A percentile compares a stretch with the other conserved stretches of the same genome.
Conservation (phyloP, 371 early-diverging fungal species). For the Actinomortierella ambigua region DNA sequence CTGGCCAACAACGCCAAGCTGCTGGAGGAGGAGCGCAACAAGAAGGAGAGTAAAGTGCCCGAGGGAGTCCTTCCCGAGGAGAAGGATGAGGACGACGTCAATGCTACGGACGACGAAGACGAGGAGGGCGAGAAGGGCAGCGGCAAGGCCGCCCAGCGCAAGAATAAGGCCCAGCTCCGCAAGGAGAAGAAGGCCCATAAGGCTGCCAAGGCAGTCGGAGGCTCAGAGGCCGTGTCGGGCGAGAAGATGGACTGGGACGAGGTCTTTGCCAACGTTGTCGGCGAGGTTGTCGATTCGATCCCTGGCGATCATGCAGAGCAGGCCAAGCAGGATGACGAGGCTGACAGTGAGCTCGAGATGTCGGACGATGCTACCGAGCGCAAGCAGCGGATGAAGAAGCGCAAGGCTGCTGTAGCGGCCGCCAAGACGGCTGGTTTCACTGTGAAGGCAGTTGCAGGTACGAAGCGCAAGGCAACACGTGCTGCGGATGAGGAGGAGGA, state of each 20-base stretch:
- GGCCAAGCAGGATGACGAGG: slow-evolving; percentile 54
- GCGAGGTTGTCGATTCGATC: slow-evolving; percentile 66
- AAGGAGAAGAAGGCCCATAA: slow-evolving; percentile 43
- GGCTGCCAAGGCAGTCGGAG: slow-evolving; percentile 39
- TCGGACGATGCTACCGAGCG: slow-evolving; percentile 52
- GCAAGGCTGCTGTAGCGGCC: slow-evolving; percentile 14
- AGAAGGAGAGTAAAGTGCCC: slow-evolving; percentile 48
- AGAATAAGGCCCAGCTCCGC: slow-evolving; percentile 47
- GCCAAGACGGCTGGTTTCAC: slow-evolving; percentile 29
- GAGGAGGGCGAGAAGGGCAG: slow-evolving; percentile 17
- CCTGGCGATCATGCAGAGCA: slow-evolving; percentile 48
- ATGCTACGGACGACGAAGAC: slow-evolving; percentile 49
- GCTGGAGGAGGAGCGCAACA: slow-evolving; percentile 55
- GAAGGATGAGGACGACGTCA: slow-evolving; percentile 47
- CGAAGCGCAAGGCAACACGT: slow-evolving; percentile 1
- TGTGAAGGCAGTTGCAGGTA: slow-evolving; percentile 14
- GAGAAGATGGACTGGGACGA: slow-evolving; percentile 87
- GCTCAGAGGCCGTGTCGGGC: slow-evolving; percentile 44
- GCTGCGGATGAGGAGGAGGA: slow-evolving; percentile 24
- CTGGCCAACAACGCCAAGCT: slow-evolving; percentile 66
- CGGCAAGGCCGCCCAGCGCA: slow-evolving; percentile 24
- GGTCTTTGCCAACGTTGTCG: slow-evolving; percentile 82
- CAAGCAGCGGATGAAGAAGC: slow-evolving; percentile 44
- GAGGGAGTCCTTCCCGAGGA: slow-evolving; percentile 49
- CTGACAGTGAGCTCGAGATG: slow-evolving; percentile 64